Conservation (phyloP, 768 basidiomycete species). For the Russula abietina region DNA sequence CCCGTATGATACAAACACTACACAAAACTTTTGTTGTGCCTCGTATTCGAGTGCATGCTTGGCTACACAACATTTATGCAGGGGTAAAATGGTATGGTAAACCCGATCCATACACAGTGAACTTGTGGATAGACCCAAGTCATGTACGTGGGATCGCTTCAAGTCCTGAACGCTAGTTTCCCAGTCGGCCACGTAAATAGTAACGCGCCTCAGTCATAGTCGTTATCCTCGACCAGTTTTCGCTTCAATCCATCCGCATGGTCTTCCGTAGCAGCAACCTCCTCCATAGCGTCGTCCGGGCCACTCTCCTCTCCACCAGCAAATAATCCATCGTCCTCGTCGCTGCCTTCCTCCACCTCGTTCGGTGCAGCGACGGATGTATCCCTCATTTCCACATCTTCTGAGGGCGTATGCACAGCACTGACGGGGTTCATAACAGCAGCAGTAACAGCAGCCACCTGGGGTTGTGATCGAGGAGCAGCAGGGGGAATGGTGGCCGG, state of each 20-base stretch:
- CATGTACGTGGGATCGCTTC: neutral
- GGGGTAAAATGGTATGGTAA: neutral
- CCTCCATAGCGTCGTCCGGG: constrained; percentile 70
- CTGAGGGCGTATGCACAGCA: constrained; percentile 50
- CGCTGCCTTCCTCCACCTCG: constrained; percentile 59
- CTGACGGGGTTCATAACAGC: constrained; percentile 41
- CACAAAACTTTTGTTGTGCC: neutral
- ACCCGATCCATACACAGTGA: neutral
- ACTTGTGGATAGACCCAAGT: neutral
- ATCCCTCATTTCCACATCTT: constrained; percentile 61
- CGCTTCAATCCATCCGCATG: constrained; percentile 60
- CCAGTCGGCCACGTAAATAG: neutral
- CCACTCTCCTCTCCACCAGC: constrained; percentile 73
- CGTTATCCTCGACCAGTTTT: constrained; percentile 81
- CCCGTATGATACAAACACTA: neutral
- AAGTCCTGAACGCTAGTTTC: neutral
- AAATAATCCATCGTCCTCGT: constrained; percentile 72
- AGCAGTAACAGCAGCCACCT: constrained; percentile 18
- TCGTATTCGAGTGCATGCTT: neutral
- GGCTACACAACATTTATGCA: neutral
- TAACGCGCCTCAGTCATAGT: constrained; percentile 54
- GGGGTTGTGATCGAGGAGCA: constrained; percentile 13
- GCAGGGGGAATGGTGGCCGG: constrained; percentile 47
- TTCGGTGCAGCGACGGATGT: constrained; percentile 31
- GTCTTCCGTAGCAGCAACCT: constrained; percentile 41